A percentile compares a stretch with the other conserved stretches of the same genome.
phyloP scores from a whole-genome alignment of 192 early-diverging fungal genomes.

The Coemansia biformis region DNA sequence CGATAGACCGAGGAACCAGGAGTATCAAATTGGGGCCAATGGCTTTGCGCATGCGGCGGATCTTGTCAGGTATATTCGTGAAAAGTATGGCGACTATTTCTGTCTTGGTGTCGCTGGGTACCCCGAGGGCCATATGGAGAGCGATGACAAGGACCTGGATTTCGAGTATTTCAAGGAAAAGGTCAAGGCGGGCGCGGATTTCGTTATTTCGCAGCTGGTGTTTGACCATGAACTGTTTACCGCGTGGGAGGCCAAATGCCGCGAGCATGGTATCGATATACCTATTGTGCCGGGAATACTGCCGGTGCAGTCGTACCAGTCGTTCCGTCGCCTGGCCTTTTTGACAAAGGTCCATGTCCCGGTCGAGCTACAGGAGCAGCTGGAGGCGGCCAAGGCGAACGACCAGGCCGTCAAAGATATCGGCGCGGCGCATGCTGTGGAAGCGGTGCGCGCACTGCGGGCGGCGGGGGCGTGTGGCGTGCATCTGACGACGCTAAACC shows the following conservation, averaged over 20 bases:
- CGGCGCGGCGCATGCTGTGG: conserved; percentile 76
- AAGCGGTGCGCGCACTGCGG: conserved; percentile 64
- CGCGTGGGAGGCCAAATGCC: conserved; percentile 68
- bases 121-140: conserved; percentile 71
- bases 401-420: conserved; percentile 94
- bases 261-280: conserved; percentile 64
- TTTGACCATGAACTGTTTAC: conserved; percentile 80
- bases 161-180: conserved; percentile 77
- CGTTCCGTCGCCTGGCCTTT: conserved; percentile 81
- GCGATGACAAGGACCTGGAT: conserved; percentile 55
- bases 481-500: conserved; percentile 93
- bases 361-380: conserved; percentile 57
- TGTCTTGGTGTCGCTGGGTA: conserved; percentile 96
- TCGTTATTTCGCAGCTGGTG: conserved; percentile 92
- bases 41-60: conserved; percentile 83
- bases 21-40: conserved; percentile 63
- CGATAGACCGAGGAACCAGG: conserved; percentile 80
- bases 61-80: conserved; percentile 84
- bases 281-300: conserved; percentile 91
- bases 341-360: conserved; percentile 86
- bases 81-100: conserved; percentile 85
- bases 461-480: conserved; percentile 60
- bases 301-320: conserved; percentile 88
- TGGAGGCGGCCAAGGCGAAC: conserved; percentile 91
- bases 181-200: conserved; percentile 88